Percentiles rank a stretch among this genome's conserved stretches.
Conservation (phyloP, 2,329 filamentous ascomycete genomes). For the Neonectria neomacrospora region DNA sequence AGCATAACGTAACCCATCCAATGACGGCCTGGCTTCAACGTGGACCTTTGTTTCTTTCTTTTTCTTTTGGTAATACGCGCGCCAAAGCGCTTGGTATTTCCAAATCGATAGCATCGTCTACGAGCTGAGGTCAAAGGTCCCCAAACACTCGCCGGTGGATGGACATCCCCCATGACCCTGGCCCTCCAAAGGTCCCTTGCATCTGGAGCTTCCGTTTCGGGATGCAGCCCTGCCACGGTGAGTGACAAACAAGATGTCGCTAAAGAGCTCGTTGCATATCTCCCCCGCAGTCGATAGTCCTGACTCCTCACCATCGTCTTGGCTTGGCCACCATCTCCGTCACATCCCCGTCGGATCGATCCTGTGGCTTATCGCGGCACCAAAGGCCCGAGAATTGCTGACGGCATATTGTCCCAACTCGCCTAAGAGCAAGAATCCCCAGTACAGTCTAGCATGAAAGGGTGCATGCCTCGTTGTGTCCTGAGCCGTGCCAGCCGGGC, state of each 20-base stretch:
- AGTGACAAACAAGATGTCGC: slow-evolving; percentile 3
- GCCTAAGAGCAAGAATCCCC: neutral
- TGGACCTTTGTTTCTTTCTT: neutral
- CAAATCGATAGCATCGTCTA: neutral
- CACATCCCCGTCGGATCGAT: slow-evolving; percentile 1
- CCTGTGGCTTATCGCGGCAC: neutral
- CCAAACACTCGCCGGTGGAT: neutral
- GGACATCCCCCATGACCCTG: neutral
- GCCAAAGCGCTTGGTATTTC: neutral
- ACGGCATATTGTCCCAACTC: neutral
- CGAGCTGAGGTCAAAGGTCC: slow-evolving; percentile 15
- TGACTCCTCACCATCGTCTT: neutral
- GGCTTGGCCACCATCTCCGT: neutral
- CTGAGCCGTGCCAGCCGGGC: neutral
- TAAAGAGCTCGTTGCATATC: slow-evolving; percentile 1
- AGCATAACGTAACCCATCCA: neutral
- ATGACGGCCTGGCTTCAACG: neutral
- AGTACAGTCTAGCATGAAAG: neutral
- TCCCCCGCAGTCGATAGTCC: slow-evolving; percentile 1
- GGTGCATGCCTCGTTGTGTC: neutral
- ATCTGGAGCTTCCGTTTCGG: slow-evolving; percentile 20
- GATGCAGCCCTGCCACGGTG: neutral
- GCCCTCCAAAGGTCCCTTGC: slow-evolving; percentile 20
- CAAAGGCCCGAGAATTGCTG: neutral
- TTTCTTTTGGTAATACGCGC: no score